These are phyloP conservation scores for Asterochloris erici DNA, from an alignment of 139 green algal species.

Conservation along the genomic window DNA sequence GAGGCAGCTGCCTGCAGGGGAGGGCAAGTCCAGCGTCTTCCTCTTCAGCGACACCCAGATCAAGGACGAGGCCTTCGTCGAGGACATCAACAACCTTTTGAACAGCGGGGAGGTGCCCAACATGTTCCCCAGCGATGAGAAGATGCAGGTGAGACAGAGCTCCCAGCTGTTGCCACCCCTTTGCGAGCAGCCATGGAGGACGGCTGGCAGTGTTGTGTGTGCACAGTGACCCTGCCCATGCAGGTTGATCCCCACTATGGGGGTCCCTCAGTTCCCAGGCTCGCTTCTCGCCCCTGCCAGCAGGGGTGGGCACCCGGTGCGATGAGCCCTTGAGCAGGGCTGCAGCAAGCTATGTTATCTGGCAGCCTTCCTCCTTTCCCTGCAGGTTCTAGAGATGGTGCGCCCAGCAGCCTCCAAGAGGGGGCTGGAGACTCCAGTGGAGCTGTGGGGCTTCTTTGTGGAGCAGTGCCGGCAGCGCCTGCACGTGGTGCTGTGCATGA, in stretches of 20 bases:
- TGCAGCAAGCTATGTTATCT: too few species aligned
- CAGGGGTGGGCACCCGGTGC: not conserved
- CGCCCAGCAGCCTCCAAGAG: slow-evolving; percentile 49
- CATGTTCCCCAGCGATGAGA: slow-evolving; percentile 71
- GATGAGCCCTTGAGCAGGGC: not conserved
- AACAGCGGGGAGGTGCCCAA: slow-evolving; percentile 79
- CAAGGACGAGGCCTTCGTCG: slow-evolving; percentile 74
- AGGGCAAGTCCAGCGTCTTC: slow-evolving; percentile 55
- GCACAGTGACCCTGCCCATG: too few species aligned
- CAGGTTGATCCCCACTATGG: too few species aligned
- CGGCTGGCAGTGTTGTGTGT: too few species aligned
- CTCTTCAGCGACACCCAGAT: slow-evolving; percentile 80
- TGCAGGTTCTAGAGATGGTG: slow-evolving; percentile 63
- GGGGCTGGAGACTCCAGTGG: slow-evolving; percentile 66
- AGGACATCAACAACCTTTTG: slow-evolving; percentile 86
- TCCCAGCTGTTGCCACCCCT: too few species aligned
- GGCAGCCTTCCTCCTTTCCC: too few species aligned
- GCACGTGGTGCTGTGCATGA: slow-evolving; percentile 71
- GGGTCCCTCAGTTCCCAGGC: too few species aligned
- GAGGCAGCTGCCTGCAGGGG: not conserved
- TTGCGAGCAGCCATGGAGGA: too few species aligned
- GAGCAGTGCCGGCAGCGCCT: slow-evolving; percentile 52
- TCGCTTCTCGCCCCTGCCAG: not conserved
- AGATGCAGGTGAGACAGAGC: slow-evolving; percentile 13
- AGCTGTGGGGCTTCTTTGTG: slow-evolving; percentile 74